These are phyloP conservation scores for Purshia tridentata DNA, from an alignment of 306 rosid genomes.

Conservation along the genomic window DNA sequence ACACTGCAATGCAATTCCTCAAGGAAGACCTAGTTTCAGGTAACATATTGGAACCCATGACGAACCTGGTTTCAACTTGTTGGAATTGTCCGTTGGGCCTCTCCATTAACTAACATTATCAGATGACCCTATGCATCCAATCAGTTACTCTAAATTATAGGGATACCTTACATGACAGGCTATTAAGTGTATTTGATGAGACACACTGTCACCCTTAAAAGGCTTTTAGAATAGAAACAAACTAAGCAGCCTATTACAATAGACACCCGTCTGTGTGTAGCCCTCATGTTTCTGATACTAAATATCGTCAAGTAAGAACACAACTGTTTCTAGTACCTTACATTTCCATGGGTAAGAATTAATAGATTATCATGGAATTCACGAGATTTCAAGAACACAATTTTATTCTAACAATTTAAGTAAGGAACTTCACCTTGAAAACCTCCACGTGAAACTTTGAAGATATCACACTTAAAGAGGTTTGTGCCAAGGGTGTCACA, in stretches of 20 bases:
- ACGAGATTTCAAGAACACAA: background rate
- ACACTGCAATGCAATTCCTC: no score
- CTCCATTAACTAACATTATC: background rate
- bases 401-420: background rate
- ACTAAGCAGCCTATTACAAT: background rate
- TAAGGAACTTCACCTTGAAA: constrained; percentile 57
- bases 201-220: background rate
- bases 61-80: background rate
- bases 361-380: background rate
- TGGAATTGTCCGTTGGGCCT: background rate
- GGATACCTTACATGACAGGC: background rate
- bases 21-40: no score
- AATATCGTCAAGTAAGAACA: no score
- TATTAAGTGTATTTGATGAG: background rate
- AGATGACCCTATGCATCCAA: background rate
- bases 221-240: background rate
- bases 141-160: background rate
- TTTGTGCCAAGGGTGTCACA: constrained; percentile 52
- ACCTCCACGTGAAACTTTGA: constrained; percentile 60
- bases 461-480: constrained; percentile 41
- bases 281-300: background rate
- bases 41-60: background rate
- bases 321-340: no score
- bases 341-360: background rate
- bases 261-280: background rate